A percentile compares a stretch with the other conserved stretches of the same genome.
Conservation (phyloP, 257 asterid species). For the Solanum boliviense region DNA sequence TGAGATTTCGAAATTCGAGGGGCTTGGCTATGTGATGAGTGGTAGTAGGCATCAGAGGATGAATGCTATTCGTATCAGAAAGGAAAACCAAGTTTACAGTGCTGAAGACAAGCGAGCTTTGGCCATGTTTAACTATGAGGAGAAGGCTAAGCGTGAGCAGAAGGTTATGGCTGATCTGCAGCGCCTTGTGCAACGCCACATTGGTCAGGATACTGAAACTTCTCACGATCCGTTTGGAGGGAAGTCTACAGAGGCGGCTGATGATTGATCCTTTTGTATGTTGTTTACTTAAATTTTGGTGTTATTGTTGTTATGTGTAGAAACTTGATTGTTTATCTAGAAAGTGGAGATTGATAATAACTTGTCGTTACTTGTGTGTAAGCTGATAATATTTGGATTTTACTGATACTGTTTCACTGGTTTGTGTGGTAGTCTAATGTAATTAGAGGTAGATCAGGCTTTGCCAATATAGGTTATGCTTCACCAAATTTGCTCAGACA, state of each 20-base stretch:
- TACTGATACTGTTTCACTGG: not conserved
- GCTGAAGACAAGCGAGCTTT: slow-evolving; percentile 95
- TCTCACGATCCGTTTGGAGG: slow-evolving; percentile 86
- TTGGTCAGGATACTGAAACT: slow-evolving; percentile 78
- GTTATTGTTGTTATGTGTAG: not conserved
- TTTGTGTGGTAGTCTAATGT: not conserved
- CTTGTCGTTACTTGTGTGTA: not conserved
- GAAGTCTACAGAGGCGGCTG: slow-evolving; percentile 45
- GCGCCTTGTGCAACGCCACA: slow-evolving; percentile 91
- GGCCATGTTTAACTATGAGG: slow-evolving; percentile 98
- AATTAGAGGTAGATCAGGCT: not conserved
- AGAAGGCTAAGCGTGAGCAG: slow-evolving; percentile 93
- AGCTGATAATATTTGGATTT: not conserved
- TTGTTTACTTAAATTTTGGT: not conserved
- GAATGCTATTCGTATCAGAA: slow-evolving; percentile 98
- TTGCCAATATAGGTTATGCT: not conserved
- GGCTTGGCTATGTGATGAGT: slow-evolving; percentile 97
- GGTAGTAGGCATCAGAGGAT: slow-evolving; percentile 99
- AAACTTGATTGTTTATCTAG: not conserved
- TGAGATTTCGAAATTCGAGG: slow-evolving; percentile 80
- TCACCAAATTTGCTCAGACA: not conserved
- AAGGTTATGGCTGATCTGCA: slow-evolving; percentile 98
- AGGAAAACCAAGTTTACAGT: slow-evolving; percentile 96
- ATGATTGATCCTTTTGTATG: slow-evolving; percentile 30
- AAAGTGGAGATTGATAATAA: not conserved